phyloP scores from a whole-genome alignment of 2,329 filamentous ascomycete species.

The Phyllosticta ampelicida region DNA sequence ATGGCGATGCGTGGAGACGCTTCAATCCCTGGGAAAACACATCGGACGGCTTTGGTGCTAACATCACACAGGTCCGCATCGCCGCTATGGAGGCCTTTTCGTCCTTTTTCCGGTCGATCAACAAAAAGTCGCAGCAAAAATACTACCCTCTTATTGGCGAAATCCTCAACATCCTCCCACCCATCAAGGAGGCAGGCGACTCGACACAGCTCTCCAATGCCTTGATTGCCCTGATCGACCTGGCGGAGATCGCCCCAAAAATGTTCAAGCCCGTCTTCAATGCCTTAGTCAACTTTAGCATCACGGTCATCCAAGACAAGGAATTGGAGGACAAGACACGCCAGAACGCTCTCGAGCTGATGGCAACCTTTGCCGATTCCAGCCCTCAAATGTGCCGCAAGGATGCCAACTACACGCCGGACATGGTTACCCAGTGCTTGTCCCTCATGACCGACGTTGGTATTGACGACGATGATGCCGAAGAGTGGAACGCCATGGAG shows the following conservation, averaged over 20 bases:
- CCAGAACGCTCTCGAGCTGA: conserved; percentile 90
- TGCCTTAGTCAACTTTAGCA: conserved; percentile 82
- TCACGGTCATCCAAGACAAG: conserved; percentile 92
- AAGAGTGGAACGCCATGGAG: conserved; percentile 86
- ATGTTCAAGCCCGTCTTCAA: conserved; percentile 97
- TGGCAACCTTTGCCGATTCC: conserved; percentile 96
- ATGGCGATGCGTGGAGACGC: background rate
- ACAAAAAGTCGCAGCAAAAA: conserved; percentile 78
- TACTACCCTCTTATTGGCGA: conserved; percentile 82
- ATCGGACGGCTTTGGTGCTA: background rate
- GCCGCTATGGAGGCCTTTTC: conserved; percentile 95
- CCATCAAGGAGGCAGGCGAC: conserved; percentile 83
- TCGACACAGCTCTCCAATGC: conserved; percentile 86
- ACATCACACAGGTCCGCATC: conserved; percentile 58
- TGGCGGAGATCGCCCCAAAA: conserved; percentile 87
- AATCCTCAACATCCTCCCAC: conserved; percentile 86
- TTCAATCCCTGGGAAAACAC: background rate
- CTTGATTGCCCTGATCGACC: conserved; percentile 80
- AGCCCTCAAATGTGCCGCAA: conserved; percentile 91
- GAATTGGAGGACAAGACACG: conserved; percentile 81
- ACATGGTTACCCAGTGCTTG: conserved; percentile 97
- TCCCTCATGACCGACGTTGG: conserved; percentile 98
- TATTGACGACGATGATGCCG: conserved; percentile 84
- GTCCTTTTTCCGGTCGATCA: conserved; percentile 84
- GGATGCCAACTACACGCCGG: conserved; percentile 77